Evolutionary conservation across 352 stramenopile genomes (phyloP), one percentile per base, ranked within the genome.

Genomic region (Pseudoperonospora humuli): DNA sequence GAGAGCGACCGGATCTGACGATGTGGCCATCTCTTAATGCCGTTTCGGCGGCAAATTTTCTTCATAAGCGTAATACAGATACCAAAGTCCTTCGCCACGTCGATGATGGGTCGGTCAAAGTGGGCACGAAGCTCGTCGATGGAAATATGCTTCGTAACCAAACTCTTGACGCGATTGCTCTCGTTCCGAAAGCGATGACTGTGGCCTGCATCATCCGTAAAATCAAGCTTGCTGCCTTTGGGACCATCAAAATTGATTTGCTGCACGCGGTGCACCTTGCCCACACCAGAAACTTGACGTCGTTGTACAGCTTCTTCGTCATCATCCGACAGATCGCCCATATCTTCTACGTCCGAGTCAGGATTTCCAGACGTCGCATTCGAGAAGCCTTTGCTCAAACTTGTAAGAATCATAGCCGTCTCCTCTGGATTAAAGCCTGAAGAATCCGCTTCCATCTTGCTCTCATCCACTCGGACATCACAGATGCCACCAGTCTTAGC

Each of bases 51-150:
- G 53, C 77, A 90, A 42, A 90, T 87, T 55, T 86, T 86, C 61
- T 90, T 93, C 81, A 93, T 93, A 29, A 93, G 68, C 47, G 81
- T 93, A 57, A 93, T 93, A 53, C 81, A 93, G 33, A 93, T 90
- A 20, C 81, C 81, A 71, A 93, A 93, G 45, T 89, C 74, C 58
- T 90, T 88, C 17, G 81, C 81, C n/a, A 93, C 81, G 36, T 93
- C 81, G 33, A 91, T 86, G 55, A 93, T 91, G 2, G 81, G 81
- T 5, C 79, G 75, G 34, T 93, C 79, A 54, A 93, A 93, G 50
- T 93, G 81, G 24, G 68, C 73, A 25, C 79, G 72, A 13, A 93
- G 61, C 53, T 91, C 78, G 15, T 89, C 82, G 31, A 93, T 86
- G 14, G 79, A 88, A 52, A 93, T 93, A 57, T 91, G 79, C 49